Percentiles rank a stretch among this genome's conserved stretches.
Conservation (phyloP, 2,329 filamentous ascomycete species). For the Talaromyces sp. region DNA sequence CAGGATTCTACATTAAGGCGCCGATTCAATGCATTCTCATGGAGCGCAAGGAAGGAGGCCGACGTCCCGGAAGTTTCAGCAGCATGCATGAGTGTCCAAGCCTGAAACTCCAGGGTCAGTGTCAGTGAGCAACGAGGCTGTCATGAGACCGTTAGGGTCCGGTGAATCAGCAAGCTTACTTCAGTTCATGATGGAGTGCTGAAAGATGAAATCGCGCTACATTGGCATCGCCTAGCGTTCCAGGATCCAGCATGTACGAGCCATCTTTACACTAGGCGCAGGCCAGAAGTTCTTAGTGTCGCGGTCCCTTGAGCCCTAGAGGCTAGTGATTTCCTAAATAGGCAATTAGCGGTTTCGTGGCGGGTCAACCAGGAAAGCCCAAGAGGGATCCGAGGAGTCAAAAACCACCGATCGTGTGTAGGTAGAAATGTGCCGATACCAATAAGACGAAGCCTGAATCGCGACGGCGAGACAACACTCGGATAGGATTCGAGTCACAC, state of each 20-base stretch:
- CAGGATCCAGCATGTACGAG: neutral
- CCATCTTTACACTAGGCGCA: neutral
- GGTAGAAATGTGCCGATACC: too few species aligned
- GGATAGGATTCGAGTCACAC: neutral
- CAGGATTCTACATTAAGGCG: neutral
- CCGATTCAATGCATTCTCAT: neutral
- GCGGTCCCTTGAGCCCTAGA: neutral
- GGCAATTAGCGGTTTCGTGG: neutral
- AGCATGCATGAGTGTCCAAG: neutral
- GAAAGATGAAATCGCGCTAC: neutral
- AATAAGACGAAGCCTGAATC: too few species aligned
- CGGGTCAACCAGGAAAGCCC: neutral
- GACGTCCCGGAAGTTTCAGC: neutral
- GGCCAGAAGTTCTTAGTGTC: neutral
- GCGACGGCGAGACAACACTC: neutral
- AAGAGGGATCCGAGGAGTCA: neutral
- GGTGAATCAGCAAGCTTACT: neutral
- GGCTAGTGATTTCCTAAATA: neutral
- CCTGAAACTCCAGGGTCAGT: neutral
- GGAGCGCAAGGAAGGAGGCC: neutral
- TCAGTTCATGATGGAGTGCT: neutral
- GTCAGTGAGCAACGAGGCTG: conserved; percentile 2
- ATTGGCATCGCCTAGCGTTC: neutral
- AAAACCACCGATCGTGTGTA: neutral
- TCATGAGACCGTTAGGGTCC: neutral